Evolutionary conservation across 2,329 filamentous ascomycete genomes (phyloP), one percentile per base, ranked within the genome.

Genomic region (Penicillium sp.): DNA sequence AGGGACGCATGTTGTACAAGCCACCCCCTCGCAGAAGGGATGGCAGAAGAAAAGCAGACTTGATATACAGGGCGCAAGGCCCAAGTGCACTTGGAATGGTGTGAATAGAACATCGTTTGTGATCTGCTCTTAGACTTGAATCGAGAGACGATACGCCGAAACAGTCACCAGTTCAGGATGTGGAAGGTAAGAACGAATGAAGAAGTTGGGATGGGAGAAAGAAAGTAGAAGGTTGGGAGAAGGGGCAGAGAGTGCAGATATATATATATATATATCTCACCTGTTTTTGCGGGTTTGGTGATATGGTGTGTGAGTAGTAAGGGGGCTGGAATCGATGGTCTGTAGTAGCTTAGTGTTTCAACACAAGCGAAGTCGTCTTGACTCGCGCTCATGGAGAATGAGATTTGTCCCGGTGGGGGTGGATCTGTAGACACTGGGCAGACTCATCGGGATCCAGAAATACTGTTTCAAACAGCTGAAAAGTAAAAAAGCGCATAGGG

Each of bases 101-200:
- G 61, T 19, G 39, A 55, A 58, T 62, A 43, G 44, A 65, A 53
- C 51, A 59, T 65, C 51, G 53, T 63, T 61, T 59, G 53, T 60
- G 57, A 48, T 51, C 54, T 61, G 64, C 39, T 57, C 52, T 54
- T 51, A 14, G 43, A 39, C 58, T 53, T 59, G 50, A 54, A 46
- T 54, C 52, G 46, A 25, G 44, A 35, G 39, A 58, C 45, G 31
- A 51, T 19, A 61, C 39, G 46, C 54, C 55, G 49, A 59, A 59
- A 57, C 56, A 59, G 58, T 44, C 59, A 59, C n/a, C 53, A 58
- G n/a, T 23, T 23, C 42, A 60, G 31, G 13, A 48, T 58, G 27
- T 58, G 27, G 11, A 45, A 39, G 3, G 27, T 53, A 50, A 19
- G 31, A 50, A 50, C 14, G 48, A 50, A 16, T 37, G 29, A 50